Base-by-base conservation (phyloP, 23 red algal species). In the Gracilaria gracilis region DNA sequence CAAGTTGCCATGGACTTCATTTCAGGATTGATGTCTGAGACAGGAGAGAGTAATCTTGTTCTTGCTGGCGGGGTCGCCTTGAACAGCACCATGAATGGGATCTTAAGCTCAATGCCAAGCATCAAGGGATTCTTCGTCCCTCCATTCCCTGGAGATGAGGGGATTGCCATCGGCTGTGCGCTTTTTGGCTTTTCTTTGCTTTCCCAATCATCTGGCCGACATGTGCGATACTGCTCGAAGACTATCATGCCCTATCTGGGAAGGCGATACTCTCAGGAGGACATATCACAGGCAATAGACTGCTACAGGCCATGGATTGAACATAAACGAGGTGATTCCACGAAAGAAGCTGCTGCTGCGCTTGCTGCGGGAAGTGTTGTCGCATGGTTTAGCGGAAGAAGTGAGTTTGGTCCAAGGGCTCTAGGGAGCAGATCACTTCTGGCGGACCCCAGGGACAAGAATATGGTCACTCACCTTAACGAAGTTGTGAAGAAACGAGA, bases 91-190 rank as follows among this genome's bases (percentile, higher is more conserved):
- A 57, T 98, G 48, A 94, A 90, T 29, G 91, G 91, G 1, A 73
- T 82, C 25, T 72, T 98, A 23, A 57, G 44, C 19, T 54, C 58
- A 21, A 44, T 39, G 17, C 23, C 55, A 57, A 37, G 47, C n/a
- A 58, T 94, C 44, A 47, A 73, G 7, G 47, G 65, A 37, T 74
- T 98, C 61, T 91, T 47, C 25, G 89, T 98, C 19, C 87, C 96
- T 19, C 91, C 96, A 25, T 91, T 59, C 48, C 96, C 96, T 9
- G 96, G 96, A 9, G 96, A 98, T 92, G 96, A 98, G 50, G 96
- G 96, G 8, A 95, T 98, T 39, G 93, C 92, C 24, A 80, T 98
- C 65, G 96, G 96, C 20, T 98, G 96, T 59, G 91, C 96, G 16
- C 36, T 57, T 70, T 94, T 92, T 58, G 96, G 96, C 0, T 40